Base-by-base conservation (phyloP, 2,329 filamentous ascomycete species). In the Fonsecaea monophora region DNA sequence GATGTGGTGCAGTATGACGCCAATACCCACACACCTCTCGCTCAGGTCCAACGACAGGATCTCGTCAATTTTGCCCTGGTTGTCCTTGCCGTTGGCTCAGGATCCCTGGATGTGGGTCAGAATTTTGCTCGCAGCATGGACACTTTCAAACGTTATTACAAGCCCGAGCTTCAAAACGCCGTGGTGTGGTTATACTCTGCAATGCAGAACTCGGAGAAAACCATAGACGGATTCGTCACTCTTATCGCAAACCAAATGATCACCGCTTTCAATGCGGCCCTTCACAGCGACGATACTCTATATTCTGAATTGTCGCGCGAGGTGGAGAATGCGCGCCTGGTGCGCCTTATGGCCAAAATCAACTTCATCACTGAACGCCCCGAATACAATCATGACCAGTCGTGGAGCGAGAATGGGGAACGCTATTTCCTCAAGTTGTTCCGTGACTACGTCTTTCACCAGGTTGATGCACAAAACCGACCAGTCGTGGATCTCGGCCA, bases 381-480 rank as follows among this genome's bases (percentile, higher is more conserved):
- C 1, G 94, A 98, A 75, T 90, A 91, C 68, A 91, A 92, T 61
- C 88, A 89, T 48, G 90, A 94, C 68, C 82, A 85, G 0, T 84
- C 87, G 57, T 99, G 95, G 94, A 92, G 92, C 4, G 94, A 98
- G 78, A 95, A 91, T 56, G 94, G 94, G 32, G 92, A 97, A 74
- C 88, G 94, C 34, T 98, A 97, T 77, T 91, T 92, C 76, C 84
- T 99, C 70, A 97, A 97, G 80, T 85, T 99, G 8, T 98, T 98
- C 83, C 88, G 95, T 58, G 95, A 99, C 79, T 98, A 96, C 74
- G 92, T 97, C 48, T 99, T 98, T 80, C 95, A 99, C 78, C 94
- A 96, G 75, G 93, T 97, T 12, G 93, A 98, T 76, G 86, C 87
- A 35, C 88, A 92, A 65, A 93, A 92, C 13, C 90, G 91, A 61